phyloP scores from a whole-genome alignment of 2,329 filamentous ascomycete genomes.

The Neonectria hederae region DNA sequence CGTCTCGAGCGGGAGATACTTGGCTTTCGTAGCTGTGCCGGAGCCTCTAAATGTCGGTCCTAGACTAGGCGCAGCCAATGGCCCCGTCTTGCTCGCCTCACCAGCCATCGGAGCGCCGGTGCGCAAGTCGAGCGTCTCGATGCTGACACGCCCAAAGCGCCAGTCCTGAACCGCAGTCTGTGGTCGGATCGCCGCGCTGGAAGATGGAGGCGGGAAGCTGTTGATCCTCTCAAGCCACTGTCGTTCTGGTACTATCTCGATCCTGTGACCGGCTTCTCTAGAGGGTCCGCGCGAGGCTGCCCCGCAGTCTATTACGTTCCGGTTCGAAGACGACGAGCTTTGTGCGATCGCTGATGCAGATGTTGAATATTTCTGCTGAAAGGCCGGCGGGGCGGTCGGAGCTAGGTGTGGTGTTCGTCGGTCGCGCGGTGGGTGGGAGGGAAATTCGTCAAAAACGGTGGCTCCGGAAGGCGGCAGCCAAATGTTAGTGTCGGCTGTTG shows the following conservation, averaged over 20 bases:
- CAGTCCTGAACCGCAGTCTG: slow-evolving; percentile 71
- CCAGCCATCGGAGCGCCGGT: slow-evolving; percentile 46
- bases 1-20: slow-evolving; percentile 76
- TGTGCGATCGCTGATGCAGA: slow-evolving; percentile 5
- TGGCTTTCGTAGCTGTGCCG: slow-evolving; percentile 83
- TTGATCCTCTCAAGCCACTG: slow-evolving; percentile 53
- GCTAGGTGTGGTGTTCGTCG: slow-evolving; percentile 30
- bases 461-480: slow-evolving; percentile 62
- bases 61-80: slow-evolving; percentile 61
- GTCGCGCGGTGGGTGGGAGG: slow-evolving; percentile 55
- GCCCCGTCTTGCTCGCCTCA: slow-evolving; percentile 53
- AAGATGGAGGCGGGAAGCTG: slow-evolving; percentile 55
- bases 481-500: slow-evolving; percentile 39
- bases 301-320: slow-evolving; percentile 61
- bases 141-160: slow-evolving; percentile 80
- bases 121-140: slow-evolving; percentile 81
- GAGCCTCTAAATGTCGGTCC: slow-evolving; percentile 65
- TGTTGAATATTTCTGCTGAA: slow-evolving; percentile 2
- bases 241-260: slow-evolving; percentile 51
- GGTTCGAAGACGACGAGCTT: slow-evolving; percentile 29
- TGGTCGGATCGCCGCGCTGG: slow-evolving; percentile 56
- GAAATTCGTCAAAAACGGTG: slow-evolving; percentile 66
- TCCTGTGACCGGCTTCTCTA: slow-evolving; percentile 45
- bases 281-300: slow-evolving; percentile 47
- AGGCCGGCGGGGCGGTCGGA: slow-evolving; percentile 14